These are phyloP conservation scores for Boletus barrowsii DNA, from an alignment of 768 basidiomycete species.

Conservation along the genomic window DNA sequence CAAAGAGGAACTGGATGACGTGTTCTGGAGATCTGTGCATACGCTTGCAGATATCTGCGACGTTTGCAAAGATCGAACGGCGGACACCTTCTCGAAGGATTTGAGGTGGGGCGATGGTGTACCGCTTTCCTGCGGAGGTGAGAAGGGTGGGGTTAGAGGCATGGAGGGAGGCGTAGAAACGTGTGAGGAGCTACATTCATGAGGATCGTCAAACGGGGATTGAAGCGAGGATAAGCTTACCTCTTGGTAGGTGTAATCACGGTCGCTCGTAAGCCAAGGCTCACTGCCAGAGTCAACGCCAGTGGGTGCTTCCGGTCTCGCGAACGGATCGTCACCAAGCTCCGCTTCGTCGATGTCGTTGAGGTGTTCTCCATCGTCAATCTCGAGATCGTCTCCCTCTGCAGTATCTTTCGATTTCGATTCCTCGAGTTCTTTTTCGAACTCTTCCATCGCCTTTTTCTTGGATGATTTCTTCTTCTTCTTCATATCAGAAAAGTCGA, in stretches of 20 bases:
- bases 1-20: constrained; percentile 94
- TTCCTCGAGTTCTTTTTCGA: constrained; percentile 86
- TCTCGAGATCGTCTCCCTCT: constrained; percentile 55
- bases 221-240: constrained; percentile 38
- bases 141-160: constrained; percentile 91
- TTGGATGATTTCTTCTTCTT: constrained; percentile 94
- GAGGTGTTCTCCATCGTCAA: constrained; percentile 61
- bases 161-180: constrained; percentile 90
- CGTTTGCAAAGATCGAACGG: constrained; percentile 94
- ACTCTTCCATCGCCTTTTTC: constrained; percentile 89
- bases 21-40: constrained; percentile 99
- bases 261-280: constrained; percentile 88
- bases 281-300: constrained; percentile 74
- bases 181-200: constrained; percentile 70
- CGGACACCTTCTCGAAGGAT: constrained; percentile 96
- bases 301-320: constrained; percentile 50
- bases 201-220: neutral
- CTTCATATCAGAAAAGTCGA: constrained; percentile 95
- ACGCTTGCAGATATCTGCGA: constrained; percentile 95
- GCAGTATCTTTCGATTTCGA: constrained; percentile 64
- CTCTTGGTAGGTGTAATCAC: constrained; percentile 96
- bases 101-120: constrained; percentile 95
- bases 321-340: constrained; percentile 87
- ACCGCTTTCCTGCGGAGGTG: constrained; percentile 83
- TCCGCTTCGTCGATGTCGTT: constrained; percentile 77